Percentiles rank a stretch among this genome's conserved stretches.
Conservation (phyloP, 1,284 basidiomycete species). For the Trametes hirsuta region DNA sequence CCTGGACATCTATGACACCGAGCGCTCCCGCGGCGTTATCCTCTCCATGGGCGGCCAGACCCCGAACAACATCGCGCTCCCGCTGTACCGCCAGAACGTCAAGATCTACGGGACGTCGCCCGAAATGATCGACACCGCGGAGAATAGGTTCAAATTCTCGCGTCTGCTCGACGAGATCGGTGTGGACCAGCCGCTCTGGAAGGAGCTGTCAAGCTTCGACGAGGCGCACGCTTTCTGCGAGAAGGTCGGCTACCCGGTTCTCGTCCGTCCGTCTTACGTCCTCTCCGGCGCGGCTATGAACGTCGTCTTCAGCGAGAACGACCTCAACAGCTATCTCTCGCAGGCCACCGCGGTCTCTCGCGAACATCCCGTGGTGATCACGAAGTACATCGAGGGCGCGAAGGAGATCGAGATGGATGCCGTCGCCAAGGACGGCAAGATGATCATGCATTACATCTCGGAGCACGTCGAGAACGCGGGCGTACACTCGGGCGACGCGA, state of each 20-base stretch:
- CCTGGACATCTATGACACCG: slow-evolving; percentile 95
- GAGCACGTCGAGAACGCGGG: slow-evolving; percentile 99
- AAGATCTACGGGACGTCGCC: slow-evolving; percentile 98
- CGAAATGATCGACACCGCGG: slow-evolving; percentile 99
- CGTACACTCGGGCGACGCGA: slow-evolving; percentile 97
- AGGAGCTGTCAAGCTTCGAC: slow-evolving; percentile 91
- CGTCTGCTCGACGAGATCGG: slow-evolving; percentile 96
- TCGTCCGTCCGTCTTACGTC: slow-evolving; percentile 97
- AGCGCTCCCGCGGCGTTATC: slow-evolving; percentile 90
- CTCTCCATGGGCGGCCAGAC: slow-evolving; percentile 99
- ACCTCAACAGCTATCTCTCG: slow-evolving; percentile 89
- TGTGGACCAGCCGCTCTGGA: slow-evolving; percentile 97
- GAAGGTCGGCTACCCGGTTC: slow-evolving; percentile 92
- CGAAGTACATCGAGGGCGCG: slow-evolving; percentile 98
- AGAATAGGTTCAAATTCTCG: slow-evolving; percentile 99
- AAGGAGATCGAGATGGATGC: slow-evolving; percentile 99
- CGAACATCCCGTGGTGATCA: slow-evolving; percentile 98
- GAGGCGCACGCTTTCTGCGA: slow-evolving; percentile 90
- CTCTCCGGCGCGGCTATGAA: slow-evolving; percentile 99
- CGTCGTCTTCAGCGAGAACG: slow-evolving; percentile 93
- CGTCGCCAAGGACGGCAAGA: slow-evolving; percentile 94
- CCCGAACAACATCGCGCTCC: slow-evolving; percentile 97
- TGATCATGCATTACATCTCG: slow-evolving; percentile 99
- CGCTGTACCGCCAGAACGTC: slow-evolving; percentile 93
- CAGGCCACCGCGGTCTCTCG: slow-evolving; percentile 97